Percentiles rank a stretch among this genome's conserved stretches.
Evolutionary conservation across 148 eudicot species (phyloP).

Genomic region (Drosera capensis): DNA sequence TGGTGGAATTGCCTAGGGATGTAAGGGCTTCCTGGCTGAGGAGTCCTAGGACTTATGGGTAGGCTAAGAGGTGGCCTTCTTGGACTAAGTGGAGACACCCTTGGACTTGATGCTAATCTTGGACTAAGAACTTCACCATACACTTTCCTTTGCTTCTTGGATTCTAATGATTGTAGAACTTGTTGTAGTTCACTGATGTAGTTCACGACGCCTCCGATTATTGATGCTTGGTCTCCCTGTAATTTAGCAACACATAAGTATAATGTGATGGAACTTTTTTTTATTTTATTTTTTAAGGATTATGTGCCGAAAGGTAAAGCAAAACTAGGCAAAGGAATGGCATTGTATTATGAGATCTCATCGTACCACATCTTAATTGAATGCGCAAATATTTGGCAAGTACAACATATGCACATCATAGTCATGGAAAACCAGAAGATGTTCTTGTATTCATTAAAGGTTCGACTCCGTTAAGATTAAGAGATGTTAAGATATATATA

Average conservation of each 20-base stretch:
- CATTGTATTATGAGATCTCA: too few species aligned
- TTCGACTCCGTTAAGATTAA: too few species aligned
- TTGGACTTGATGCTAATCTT: constrained; percentile 61
- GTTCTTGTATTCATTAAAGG: too few species aligned
- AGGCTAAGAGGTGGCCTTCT: constrained; percentile 52
- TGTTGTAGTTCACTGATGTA: constrained; percentile 88
- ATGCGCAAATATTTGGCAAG: too few species aligned
- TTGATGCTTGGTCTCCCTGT: constrained; percentile 93
- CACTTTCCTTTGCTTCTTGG: constrained; percentile 42
- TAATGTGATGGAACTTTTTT: too few species aligned
- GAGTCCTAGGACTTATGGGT: constrained; percentile 89
- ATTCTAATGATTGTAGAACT: constrained; percentile 61
- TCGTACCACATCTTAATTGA: too few species aligned
- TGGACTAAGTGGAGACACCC: constrained; percentile 3
- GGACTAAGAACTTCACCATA: constrained; percentile 50
- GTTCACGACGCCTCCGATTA: constrained; percentile 84
- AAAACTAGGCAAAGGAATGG: too few species aligned
- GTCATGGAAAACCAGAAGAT: too few species aligned
- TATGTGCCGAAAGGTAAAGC: too few species aligned
- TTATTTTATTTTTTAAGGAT: too few species aligned
- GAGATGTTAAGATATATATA: too few species aligned
- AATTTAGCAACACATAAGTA: not conserved
- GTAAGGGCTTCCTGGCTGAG: constrained; percentile 69
- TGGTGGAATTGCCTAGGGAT: constrained; percentile 4
- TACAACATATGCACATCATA: too few species aligned